phyloP scores from a whole-genome alignment of 2,329 filamentous ascomycete species.

The Hypoxylon sp. region DNA sequence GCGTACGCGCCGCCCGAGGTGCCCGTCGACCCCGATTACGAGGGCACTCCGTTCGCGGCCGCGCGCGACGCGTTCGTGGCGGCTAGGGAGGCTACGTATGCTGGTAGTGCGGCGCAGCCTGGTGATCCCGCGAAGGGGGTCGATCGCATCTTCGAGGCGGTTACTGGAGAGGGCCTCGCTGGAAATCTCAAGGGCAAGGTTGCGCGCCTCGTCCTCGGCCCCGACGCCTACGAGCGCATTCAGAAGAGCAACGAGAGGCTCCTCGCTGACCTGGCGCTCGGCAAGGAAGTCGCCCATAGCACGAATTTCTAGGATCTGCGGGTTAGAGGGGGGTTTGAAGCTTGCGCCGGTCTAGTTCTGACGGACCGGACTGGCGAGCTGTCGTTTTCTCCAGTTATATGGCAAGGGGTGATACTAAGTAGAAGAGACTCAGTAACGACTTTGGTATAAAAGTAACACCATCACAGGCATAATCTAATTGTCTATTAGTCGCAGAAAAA shows the following conservation, averaged over 20 bases:
- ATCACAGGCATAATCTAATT: neutral
- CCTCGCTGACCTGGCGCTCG: constrained; percentile 31
- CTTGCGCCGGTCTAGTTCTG: no score
- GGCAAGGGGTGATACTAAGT: no score
- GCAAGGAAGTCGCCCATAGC: constrained; percentile 36
- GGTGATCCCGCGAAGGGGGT: constrained; percentile 49
- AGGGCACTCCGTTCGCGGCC: constrained; percentile 26
- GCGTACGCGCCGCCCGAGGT: constrained; percentile 30
- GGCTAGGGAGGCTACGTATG: neutral
- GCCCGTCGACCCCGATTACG: constrained; percentile 38
- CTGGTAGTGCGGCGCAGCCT: constrained; percentile 36
- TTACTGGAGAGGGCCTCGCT: constrained; percentile 45
- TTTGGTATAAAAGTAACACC: no score
- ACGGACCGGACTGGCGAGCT: no score
- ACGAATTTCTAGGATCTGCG: constrained; percentile 28
- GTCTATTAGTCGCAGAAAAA: neutral
- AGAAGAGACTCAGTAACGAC: no score
- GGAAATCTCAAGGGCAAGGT: constrained; percentile 46
- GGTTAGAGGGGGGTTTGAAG: neutral
- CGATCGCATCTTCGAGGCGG: constrained; percentile 49
- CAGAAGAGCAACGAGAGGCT: constrained; percentile 34
- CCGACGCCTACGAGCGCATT: constrained; percentile 43
- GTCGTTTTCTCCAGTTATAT: no score
- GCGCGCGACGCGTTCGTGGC: neutral
- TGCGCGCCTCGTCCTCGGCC: constrained; percentile 49